These are phyloP conservation scores for Cenococcum geophilum DNA, from an alignment of 495 filamentous ascomycete species.

Conservation along the genomic window DNA sequence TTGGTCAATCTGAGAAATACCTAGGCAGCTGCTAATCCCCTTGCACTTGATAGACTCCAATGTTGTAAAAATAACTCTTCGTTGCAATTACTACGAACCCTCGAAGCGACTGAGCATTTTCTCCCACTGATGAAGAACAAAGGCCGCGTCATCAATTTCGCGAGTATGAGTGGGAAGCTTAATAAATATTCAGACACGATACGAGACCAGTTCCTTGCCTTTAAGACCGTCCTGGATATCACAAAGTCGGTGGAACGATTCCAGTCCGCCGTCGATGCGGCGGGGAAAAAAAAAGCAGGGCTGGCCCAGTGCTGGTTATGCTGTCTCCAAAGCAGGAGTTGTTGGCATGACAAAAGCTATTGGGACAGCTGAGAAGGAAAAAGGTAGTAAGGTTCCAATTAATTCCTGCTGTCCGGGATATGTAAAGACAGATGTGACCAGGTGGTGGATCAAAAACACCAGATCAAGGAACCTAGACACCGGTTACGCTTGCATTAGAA, in stretches of 20 bases:
- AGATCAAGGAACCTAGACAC: slow-evolving; percentile 49
- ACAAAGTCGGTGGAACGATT: slow-evolving; percentile 44
- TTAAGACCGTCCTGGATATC: slow-evolving; percentile 38
- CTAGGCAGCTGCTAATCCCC: not conserved
- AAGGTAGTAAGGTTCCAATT: slow-evolving; percentile 39
- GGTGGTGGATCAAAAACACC: slow-evolving; percentile 29
- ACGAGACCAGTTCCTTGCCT: slow-evolving; percentile 35
- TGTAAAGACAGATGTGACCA: slow-evolving; percentile 51
- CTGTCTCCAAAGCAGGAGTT: slow-evolving; percentile 44
- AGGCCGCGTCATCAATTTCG: slow-evolving; percentile 46
- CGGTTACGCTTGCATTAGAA: slow-evolving; percentile 47
- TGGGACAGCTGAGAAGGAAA: slow-evolving; percentile 37
- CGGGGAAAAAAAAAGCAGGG: slow-evolving; percentile 42
- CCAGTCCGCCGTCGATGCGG: slow-evolving; percentile 37
- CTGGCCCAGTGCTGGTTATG: slow-evolving; percentile 44
- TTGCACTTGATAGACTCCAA: slow-evolving; percentile 35
- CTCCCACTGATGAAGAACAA: slow-evolving; percentile 41
- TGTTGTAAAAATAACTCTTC: slow-evolving; percentile 45
- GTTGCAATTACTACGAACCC: slow-evolving; percentile 47
- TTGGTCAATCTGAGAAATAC: not conserved
- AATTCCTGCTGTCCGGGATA: slow-evolving; percentile 51
- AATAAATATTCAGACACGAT: slow-evolving; percentile 41
- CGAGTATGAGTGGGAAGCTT: slow-evolving; percentile 41
- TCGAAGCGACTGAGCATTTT: slow-evolving; percentile 38
- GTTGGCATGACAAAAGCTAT: slow-evolving; percentile 43